These are phyloP conservation scores for Yarrowia hollandica DNA, from an alignment of 805 yeast species.

Conservation along the genomic window DNA sequence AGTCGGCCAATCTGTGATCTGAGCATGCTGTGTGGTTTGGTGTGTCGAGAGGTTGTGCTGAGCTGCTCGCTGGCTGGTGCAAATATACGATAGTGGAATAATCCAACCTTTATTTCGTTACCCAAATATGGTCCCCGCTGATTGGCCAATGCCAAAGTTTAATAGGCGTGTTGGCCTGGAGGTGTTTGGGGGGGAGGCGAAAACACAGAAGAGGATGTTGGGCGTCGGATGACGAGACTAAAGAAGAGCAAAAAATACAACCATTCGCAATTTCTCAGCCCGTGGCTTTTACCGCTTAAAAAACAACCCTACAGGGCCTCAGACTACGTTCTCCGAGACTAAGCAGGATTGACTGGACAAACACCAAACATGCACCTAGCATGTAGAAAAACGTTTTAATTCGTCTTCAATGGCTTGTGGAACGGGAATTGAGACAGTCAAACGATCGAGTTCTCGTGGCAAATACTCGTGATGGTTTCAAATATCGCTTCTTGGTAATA, in stretches of 20 bases:
- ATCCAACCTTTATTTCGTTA: slow-evolving; percentile 14
- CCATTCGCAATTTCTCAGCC: too few species aligned
- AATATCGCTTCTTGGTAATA: slow-evolving; percentile 2
- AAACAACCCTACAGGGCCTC: too few species aligned
- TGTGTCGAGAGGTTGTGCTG: neutral
- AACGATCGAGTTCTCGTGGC: too few species aligned
- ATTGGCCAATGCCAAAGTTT: slow-evolving; percentile 7
- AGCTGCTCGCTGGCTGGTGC: slow-evolving; percentile 8
- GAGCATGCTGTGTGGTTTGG: neutral
- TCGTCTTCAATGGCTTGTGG: too few species aligned
- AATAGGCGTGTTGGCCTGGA: neutral
- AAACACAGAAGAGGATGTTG: too few species aligned
- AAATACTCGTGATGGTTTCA: too few species aligned
- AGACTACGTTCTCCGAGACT: too few species aligned
- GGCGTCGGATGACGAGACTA: too few species aligned
- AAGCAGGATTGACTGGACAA: neutral
- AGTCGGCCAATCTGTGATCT: slow-evolving; percentile 27
- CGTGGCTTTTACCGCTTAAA: too few species aligned
- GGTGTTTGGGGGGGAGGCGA: neutral
- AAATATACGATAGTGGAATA: neutral
- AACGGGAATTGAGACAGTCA: neutral
- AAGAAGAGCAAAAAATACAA: too few species aligned
- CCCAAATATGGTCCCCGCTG: neutral
- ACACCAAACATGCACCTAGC: neutral
- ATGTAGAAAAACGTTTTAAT: neutral